Percentiles rank a stretch among this genome's conserved stretches.
These are phyloP conservation scores for Mycena amicta DNA, from an alignment of 768 basidiomycete genomes.

Conservation along the genomic window DNA sequence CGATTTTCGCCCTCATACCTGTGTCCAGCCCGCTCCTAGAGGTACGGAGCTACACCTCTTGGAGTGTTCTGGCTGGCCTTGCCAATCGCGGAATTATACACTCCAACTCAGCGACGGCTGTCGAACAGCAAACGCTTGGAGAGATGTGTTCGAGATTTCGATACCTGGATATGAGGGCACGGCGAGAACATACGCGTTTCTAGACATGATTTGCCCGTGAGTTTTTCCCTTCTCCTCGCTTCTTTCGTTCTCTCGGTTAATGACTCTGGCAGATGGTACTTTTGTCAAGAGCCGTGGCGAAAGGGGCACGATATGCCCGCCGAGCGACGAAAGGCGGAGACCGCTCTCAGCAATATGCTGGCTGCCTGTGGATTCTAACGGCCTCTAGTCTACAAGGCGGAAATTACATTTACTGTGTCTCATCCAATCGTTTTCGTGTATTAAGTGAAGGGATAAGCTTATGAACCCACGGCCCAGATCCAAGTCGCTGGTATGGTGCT, in stretches of 20 bases:
- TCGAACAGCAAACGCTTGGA: slow-evolving; percentile 11
- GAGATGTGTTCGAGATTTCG: not conserved
- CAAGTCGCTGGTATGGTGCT: too few relatives aligned
- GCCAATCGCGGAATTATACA: not conserved
- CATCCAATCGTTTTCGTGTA: too few relatives aligned
- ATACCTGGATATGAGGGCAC: slow-evolving; percentile 7
- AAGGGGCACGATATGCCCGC: slow-evolving; percentile 9
- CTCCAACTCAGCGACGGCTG: not conserved
- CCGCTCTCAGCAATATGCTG: not conserved
- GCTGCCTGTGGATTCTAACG: slow-evolving; percentile 5
- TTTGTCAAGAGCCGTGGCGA: slow-evolving; percentile 15
- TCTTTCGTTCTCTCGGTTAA: not conserved
- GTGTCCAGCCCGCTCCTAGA: slow-evolving; percentile 3
- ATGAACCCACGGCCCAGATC: too few relatives aligned
- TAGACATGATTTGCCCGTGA: slow-evolving; percentile 16
- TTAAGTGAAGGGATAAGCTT: too few relatives aligned
- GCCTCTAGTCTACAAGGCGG: too few relatives aligned
- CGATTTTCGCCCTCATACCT: slow-evolving; percentile 11
- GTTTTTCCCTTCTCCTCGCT: not conserved
- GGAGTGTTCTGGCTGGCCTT: slow-evolving; percentile 11
- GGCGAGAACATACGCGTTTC: slow-evolving; percentile 5
- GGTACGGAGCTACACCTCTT: slow-evolving; percentile 3
- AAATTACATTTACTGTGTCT: too few relatives aligned
- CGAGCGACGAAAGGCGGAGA: slow-evolving; percentile 5
- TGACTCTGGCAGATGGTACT: slow-evolving; percentile 13